Conservation (phyloP, 1,139 yeast genomes). For the Casaregolazyma lundiana region DNA sequence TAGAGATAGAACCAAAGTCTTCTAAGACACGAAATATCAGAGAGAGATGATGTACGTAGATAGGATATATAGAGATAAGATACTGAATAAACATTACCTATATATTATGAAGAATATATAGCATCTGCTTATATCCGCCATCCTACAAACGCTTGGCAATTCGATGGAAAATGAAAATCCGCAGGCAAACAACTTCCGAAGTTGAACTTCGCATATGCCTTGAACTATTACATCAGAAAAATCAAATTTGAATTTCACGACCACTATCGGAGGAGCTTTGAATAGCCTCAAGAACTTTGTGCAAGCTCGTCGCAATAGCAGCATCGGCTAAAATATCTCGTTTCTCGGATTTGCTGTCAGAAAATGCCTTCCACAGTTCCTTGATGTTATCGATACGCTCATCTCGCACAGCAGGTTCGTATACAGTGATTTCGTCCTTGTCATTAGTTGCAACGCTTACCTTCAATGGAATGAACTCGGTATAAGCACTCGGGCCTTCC, state of each 20-base stretch:
- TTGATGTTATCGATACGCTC: neutral
- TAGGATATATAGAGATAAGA: too few species aligned
- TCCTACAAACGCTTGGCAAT: too few species aligned
- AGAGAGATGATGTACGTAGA: too few species aligned
- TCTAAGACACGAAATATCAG: too few species aligned
- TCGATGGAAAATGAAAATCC: too few species aligned
- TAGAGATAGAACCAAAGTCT: too few species aligned
- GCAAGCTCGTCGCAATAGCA: conserved; percentile 1
- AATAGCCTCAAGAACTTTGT: neutral
- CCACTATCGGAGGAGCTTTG: conserved; percentile 1
- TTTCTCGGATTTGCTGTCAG: neutral
- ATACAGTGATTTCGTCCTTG: neutral
- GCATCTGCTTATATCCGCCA: too few species aligned
- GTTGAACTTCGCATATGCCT: too few species aligned
- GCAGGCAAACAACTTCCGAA: too few species aligned
- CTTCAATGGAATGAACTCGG: conserved; percentile 2
- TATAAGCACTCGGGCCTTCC: conserved; percentile 3
- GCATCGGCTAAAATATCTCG: neutral
- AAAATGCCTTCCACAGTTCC: conserved; percentile 3
- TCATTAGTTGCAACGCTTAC: conserved; percentile 3
- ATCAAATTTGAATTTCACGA: neutral
- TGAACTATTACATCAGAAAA: too few species aligned
- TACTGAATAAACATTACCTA: too few species aligned
- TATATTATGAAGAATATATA: too few species aligned
- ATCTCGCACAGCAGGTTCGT: neutral